Evolutionary conservation across 1,284 basidiomycete species (phyloP), one percentile per base, ranked within the genome.

Genomic region (Leccinum cinnamomeum): DNA sequence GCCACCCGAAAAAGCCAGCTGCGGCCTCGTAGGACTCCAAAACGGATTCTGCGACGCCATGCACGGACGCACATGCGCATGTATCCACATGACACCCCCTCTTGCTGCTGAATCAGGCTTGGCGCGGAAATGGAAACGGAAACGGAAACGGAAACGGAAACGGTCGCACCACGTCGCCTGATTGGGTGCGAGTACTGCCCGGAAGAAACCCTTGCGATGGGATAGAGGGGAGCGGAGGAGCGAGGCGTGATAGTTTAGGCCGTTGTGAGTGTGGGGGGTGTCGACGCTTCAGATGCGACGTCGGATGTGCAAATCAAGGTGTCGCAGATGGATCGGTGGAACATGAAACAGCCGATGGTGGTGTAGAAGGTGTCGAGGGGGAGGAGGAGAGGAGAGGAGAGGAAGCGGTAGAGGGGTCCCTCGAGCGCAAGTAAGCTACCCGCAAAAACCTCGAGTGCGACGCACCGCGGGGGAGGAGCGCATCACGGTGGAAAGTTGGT

Each of bases 181-280:
- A 14, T 37, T 55, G 6, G 73, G 65, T 2, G 65, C 53, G 23
- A 71, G 64, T 0, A 74, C 57, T 35, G 64, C 64, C 18, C 72
- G 58, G 30, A 75, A 75, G 53, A 66, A 62, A 18, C 71, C 70
- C 12, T 70, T 75, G 12, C 75, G 65, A 23, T 41, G 66, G 14
- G 74, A 73, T 1, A 75, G 56, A 44, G 72, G 70, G 0, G 74
- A 67, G 11, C 73, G 72, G 53, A 73, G 74, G 7, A 73, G 18
- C 12, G 73, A 63, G 50, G 73, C 65, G 14, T 73, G 74, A 25
- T 76, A 76, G 28, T 76, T 75, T 76, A 53, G 73, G 55, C 65
- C 69, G 66, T 4, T 62, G 69, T 2, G 64, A 54, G 69, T 69
- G 71, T 7, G 58, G 65, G 1, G 64, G 48, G 39, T 65, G 63